A percentile compares a stretch with the other conserved stretches of the same genome.
These are phyloP conservation scores for Picea sitchensis DNA, from an alignment of 75 land plant genomes.

Conservation along the genomic window DNA sequence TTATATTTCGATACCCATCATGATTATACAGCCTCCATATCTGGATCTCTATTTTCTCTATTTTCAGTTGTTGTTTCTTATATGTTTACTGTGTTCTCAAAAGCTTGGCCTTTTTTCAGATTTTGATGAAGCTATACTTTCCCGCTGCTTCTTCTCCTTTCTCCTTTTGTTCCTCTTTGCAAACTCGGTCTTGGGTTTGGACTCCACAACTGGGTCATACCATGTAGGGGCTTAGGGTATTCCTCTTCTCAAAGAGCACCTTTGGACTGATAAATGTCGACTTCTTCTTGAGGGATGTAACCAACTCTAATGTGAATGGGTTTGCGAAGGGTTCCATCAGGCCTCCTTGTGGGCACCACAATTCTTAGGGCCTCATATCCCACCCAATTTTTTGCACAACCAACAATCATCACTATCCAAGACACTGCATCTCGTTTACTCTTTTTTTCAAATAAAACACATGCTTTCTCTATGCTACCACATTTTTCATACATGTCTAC, in stretches of 20 bases:
- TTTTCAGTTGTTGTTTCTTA: too few relatives aligned
- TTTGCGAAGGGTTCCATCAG: slow-evolving; percentile 92
- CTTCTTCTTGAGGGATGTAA: slow-evolving; percentile 94
- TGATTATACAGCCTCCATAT: background rate
- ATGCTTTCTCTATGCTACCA: too few relatives aligned
- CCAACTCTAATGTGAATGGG: slow-evolving; percentile 93
- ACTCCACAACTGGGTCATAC: slow-evolving; percentile 52
- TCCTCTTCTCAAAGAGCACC: slow-evolving; percentile 70
- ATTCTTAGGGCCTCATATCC: slow-evolving; percentile 19
- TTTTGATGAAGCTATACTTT: too few relatives aligned
- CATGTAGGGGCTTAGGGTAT: slow-evolving; percentile 67
- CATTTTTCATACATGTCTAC: too few relatives aligned
- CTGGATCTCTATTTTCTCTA: too few relatives aligned
- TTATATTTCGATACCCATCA: background rate
- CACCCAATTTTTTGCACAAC: too few relatives aligned
- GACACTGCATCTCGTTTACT: too few relatives aligned
- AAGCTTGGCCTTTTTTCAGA: too few relatives aligned
- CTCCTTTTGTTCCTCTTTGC: slow-evolving; percentile 91
- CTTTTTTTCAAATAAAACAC: too few relatives aligned
- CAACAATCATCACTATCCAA: too few relatives aligned
- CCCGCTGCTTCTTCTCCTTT: slow-evolving; percentile 93
- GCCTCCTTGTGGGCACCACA: slow-evolving; percentile 75
- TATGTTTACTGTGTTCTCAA: too few relatives aligned
- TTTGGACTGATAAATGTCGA: slow-evolving; percentile 94
- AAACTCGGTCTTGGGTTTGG: slow-evolving; percentile 83